phyloP scores from a whole-genome alignment of 148 eudicot genomes.

The Silene latifolia region DNA sequence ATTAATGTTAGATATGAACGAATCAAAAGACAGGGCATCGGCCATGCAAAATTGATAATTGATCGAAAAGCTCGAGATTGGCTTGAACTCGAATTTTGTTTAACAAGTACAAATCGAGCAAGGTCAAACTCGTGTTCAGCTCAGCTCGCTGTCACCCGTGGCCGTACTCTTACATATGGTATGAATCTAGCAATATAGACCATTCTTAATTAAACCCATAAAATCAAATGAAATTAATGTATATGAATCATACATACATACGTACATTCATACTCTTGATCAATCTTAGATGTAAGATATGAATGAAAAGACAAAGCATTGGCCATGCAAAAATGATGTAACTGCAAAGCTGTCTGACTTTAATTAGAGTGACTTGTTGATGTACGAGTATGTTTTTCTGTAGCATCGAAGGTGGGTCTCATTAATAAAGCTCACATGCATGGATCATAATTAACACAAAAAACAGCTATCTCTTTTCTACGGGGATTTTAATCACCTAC shows the following conservation, averaged over 20 bases:
- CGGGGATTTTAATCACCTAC: neutral
- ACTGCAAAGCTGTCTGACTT: slow-evolving; percentile 1
- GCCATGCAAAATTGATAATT: no score
- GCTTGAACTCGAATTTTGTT: no score
- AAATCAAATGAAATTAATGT: neutral
- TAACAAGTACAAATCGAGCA: no score
- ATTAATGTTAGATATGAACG: neutral
- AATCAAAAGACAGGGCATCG: no score
- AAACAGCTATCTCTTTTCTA: neutral
- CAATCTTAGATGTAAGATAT: neutral
- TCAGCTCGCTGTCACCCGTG: no score
- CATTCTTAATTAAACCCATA: neutral
- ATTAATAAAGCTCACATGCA: slow-evolving; percentile 1
- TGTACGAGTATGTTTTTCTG: neutral
- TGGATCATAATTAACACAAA: neutral
- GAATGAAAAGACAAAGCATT: neutral
- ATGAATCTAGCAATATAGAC: neutral
- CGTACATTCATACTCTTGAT: no score
- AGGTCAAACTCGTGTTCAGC: no score
- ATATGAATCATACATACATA: no score
- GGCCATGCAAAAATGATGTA: neutral
- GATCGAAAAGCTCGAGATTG: no score
- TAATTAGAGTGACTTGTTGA: neutral
- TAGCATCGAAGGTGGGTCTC: slow-evolving; percentile 1
- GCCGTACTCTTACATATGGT: no score